Conservation (phyloP, 1,284 basidiomycete genomes). For the Tremellales sp. region DNA sequence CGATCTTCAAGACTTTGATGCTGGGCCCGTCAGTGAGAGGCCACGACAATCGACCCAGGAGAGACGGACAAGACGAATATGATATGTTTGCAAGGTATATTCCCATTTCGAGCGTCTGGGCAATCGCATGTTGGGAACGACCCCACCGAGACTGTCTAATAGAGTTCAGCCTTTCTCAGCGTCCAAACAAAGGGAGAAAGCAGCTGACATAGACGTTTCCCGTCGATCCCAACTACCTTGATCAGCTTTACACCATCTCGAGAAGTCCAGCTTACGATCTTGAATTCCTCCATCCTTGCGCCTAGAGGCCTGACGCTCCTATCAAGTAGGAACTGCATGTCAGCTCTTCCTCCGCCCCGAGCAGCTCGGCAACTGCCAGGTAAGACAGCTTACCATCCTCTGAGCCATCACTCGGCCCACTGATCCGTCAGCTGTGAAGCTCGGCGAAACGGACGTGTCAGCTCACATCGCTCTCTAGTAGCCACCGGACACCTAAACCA, state of each 20-base stretch:
- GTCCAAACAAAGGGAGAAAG: background rate
- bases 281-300: background rate
- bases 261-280: background rate
- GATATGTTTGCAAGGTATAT: conserved; percentile 17
- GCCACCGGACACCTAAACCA: background rate
- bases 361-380: background rate
- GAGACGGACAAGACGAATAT: conserved; percentile 15
- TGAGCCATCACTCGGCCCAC: conserved; percentile 13
- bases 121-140: conserved; percentile 10
- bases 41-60: background rate
- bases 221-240: conserved; percentile 8
- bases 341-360: background rate
- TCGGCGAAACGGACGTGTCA: background rate
- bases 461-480: background rate
- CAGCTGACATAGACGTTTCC: conserved; percentile 10
- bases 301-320: conserved; percentile 5
- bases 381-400: conserved; percentile 8
- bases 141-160: conserved; percentile 10
- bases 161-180: background rate
- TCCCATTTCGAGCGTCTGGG: conserved; percentile 10
- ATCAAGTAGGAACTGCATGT: conserved; percentile 9
- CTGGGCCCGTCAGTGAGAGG: background rate
- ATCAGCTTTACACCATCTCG: background rate
- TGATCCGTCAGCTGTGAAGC: background rate
- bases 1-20: conserved; percentile 16